Evolutionary conservation across 2,329 filamentous ascomycete genomes (phyloP).

Genomic region (Colletotrichum ledebouriae): DNA sequence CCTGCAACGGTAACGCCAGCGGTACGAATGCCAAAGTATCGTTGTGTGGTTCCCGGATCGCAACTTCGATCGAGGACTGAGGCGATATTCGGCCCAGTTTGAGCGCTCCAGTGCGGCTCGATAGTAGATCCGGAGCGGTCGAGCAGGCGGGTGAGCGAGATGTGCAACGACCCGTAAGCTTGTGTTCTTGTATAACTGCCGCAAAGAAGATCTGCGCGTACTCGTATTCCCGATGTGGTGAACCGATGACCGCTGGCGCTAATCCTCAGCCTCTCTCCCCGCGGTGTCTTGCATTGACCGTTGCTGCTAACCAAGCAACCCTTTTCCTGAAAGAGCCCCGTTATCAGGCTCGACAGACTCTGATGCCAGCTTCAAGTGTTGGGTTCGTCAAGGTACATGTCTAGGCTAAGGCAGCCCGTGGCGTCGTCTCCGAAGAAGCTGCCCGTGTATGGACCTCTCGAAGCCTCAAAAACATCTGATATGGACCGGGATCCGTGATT

Average conservation of each 20-base stretch:
- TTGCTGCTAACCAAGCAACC: slow-evolving; percentile 8
- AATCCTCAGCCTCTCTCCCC: slow-evolving; percentile 14
- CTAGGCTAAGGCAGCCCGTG: slow-evolving; percentile 18
- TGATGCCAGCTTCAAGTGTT: slow-evolving; percentile 21
- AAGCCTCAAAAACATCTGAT: slow-evolving; percentile 3
- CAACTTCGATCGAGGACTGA: slow-evolving; percentile 12
- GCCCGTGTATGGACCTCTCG: slow-evolving; percentile 13
- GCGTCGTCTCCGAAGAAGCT: slow-evolving; percentile 33
- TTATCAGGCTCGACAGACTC: slow-evolving; percentile 1
- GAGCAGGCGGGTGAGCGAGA: slow-evolving; percentile 1
- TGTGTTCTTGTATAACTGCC: slow-evolving; percentile 17
- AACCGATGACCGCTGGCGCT: slow-evolving; percentile 14
- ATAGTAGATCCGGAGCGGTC: slow-evolving; percentile 3
- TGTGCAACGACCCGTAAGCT: background rate
- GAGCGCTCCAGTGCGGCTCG: slow-evolving; percentile 8
- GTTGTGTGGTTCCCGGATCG: background rate
- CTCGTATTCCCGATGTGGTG: slow-evolving; percentile 31
- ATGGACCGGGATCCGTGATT: slow-evolving; percentile 37
- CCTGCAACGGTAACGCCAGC: background rate
- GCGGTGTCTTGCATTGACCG: slow-evolving; percentile 23
- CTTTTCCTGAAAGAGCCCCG: background rate
- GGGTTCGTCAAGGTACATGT: background rate
- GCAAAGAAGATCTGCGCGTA: slow-evolving; percentile 11
- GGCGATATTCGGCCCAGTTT: slow-evolving; percentile 6
- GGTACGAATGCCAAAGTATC: slow-evolving; percentile 4